These are phyloP conservation scores for Blumeria hordei DNA, from an alignment of 2,329 filamentous ascomycete genomes.

Conservation along the genomic window DNA sequence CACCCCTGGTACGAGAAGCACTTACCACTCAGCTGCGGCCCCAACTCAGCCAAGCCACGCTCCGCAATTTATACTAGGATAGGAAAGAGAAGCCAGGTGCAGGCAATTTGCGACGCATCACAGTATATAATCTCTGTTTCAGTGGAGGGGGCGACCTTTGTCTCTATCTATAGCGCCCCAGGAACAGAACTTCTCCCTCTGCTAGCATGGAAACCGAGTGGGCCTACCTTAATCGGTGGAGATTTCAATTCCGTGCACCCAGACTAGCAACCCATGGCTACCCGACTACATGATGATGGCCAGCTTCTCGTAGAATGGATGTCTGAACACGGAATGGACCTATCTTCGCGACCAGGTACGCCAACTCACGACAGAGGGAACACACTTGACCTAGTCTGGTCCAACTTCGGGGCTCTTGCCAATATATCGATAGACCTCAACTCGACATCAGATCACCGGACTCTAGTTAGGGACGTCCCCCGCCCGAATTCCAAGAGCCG, in stretches of 20 bases:
- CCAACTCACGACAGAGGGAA: background rate
- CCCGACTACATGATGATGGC: no score
- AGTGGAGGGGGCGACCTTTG: background rate
- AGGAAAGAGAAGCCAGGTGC: background rate
- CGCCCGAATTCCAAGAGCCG: no score
- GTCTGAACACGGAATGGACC: background rate
- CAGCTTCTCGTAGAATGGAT: background rate
- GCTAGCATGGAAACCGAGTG: background rate
- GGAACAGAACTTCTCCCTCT: background rate
- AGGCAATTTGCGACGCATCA: background rate
- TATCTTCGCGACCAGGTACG: background rate
- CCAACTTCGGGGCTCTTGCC: background rate
- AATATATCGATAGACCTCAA: no score
- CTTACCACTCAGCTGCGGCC: background rate
- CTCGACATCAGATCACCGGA: no score
- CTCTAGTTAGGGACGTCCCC: no score
- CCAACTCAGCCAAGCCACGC: background rate
- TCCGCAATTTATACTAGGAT: background rate
- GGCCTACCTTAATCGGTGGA: background rate
- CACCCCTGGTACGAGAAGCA: background rate
- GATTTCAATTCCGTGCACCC: background rate
- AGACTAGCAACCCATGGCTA: no score
- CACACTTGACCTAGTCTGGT: background rate
- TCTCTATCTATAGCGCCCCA: background rate
- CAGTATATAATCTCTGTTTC: background rate